Evolutionary conservation across 768 basidiomycete genomes (phyloP), one percentile per base, ranked within the genome.

Genomic region (Pisolithus marmoratus): DNA sequence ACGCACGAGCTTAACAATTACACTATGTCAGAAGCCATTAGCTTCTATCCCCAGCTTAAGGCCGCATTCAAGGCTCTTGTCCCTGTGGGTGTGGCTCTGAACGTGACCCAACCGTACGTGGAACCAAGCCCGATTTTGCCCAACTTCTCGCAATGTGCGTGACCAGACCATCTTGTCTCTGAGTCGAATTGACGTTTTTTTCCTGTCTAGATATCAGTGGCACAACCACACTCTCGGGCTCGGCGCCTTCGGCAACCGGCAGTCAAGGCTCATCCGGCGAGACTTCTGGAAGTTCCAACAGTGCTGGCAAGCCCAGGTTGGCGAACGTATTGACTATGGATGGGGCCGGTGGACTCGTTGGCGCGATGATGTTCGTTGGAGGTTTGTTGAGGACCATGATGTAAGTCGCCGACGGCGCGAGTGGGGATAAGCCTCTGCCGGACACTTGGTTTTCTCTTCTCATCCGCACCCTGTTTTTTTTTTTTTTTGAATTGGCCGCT

Each of bases 1-100:
- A 76, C 77, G 4, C 83, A 84, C 52, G 83, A 84, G 51, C 59
- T 83, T 50, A 78, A 79, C 59, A 80, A 79, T 53, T 82, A 70
- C 54, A 84, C 83, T 3, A 83, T 84, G 83, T 58, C 63, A 17
- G 72, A 79, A 57, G 83, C 82, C 1, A 58, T 81, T 19, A 75
- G 78, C 46, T 78, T 66, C 54, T 78, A 82, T 53, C 57, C 67
- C 1, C 65, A 66, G 51, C 65, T 84, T 23, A 74, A 73, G 52
- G 44, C 64, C 2, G 71, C 71, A 0, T 84, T 84, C 60, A 38
- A 63, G 50, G 38, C 77, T 53, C 60, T 84, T 27, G 78, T 81
- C 11, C 82, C 83, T 20, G 63, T 84, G 38, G 76, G 72, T 11
- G 76, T 80, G 4, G 76, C 76, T 0, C 50, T 72, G 7, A 84